Evolutionary conservation across 1,284 basidiomycete species (phyloP).

Genomic region (Ustilago loliicola): DNA sequence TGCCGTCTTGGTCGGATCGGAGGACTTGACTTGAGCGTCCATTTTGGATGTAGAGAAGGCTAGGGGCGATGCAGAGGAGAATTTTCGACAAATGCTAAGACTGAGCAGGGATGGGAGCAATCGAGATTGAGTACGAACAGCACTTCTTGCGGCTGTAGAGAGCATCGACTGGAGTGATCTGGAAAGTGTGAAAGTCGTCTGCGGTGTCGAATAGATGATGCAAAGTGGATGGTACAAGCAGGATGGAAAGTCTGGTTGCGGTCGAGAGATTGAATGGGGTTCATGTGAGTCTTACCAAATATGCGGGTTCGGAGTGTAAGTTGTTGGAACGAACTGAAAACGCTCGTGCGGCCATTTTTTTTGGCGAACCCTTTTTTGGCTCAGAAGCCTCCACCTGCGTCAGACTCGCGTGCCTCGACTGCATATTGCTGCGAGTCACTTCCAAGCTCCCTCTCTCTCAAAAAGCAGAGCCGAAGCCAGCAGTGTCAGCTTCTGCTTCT

Average conservation of each 20-base stretch:
- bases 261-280: background rate
- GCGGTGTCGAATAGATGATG: background rate
- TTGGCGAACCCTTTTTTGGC: conserved; percentile 1
- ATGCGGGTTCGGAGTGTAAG: background rate
- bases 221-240: background rate
- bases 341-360: conserved; percentile 1
- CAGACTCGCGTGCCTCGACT: background rate
- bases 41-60: conserved; percentile 15
- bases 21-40: conserved; percentile 23
- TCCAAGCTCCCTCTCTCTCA: background rate
- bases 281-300: conserved; percentile 23
- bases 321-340: background rate
- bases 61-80: background rate
- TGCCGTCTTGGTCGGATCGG: conserved; percentile 29
- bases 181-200: too few relatives aligned
- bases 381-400: conserved; percentile 8
- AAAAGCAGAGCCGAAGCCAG: too few relatives aligned
- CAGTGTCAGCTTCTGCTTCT: too few relatives aligned
- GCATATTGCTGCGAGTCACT: conserved; percentile 1
- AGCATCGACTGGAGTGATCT: conserved; percentile 18
- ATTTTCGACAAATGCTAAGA: background rate
- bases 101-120: background rate
- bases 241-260: background rate
- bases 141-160: background rate
- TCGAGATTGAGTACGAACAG: conserved; percentile 7